A percentile compares a stretch with the other conserved stretches of the same genome.
Conservation (phyloP, 202 grass and related monocot genomes). For the Brachypodium distachyon region DNA sequence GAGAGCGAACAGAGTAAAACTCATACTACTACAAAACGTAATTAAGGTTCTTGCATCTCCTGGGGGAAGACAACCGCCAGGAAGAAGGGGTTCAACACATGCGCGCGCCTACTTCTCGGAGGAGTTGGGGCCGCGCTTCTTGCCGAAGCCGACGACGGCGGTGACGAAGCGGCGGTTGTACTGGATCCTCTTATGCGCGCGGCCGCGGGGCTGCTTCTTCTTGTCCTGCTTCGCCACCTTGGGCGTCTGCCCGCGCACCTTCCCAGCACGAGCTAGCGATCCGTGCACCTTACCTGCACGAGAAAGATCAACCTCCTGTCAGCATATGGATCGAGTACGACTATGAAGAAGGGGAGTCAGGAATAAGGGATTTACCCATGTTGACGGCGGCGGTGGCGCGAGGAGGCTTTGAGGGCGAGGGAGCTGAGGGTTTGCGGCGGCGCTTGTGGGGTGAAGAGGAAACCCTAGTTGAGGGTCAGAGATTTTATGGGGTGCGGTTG, state of each 20-base stretch:
- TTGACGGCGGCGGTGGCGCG: background rate
- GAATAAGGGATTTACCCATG: slow-evolving; percentile 39
- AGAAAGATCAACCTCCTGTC: background rate
- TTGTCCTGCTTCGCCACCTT: slow-evolving; percentile 92
- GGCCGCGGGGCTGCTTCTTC: slow-evolving; percentile 76
- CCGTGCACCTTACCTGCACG: slow-evolving; percentile 69
- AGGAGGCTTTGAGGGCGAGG: background rate
- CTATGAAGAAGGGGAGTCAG: background rate
- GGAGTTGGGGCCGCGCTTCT: slow-evolving; percentile 81
- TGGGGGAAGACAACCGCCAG: background rate
- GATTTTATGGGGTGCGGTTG: slow-evolving; percentile 6
- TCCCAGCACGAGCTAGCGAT: slow-evolving; percentile 62
- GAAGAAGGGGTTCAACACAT: background rate
- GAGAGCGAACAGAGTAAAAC: background rate
- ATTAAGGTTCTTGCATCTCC: background rate
- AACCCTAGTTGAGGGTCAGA: slow-evolving; percentile 1
- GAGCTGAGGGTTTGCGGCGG: background rate
- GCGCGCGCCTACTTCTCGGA: slow-evolving; percentile 52
- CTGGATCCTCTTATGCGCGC: slow-evolving; percentile 73
- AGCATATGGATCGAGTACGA: background rate
- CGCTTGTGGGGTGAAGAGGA: background rate
- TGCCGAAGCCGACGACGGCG: slow-evolving; percentile 78
- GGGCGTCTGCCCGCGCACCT: slow-evolving; percentile 70
- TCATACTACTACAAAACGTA: background rate
- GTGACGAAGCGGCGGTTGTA: slow-evolving; percentile 84